phyloP scores from a whole-genome alignment of 306 rosid genomes.

The Cyamopsis tetragonoloba region DNA sequence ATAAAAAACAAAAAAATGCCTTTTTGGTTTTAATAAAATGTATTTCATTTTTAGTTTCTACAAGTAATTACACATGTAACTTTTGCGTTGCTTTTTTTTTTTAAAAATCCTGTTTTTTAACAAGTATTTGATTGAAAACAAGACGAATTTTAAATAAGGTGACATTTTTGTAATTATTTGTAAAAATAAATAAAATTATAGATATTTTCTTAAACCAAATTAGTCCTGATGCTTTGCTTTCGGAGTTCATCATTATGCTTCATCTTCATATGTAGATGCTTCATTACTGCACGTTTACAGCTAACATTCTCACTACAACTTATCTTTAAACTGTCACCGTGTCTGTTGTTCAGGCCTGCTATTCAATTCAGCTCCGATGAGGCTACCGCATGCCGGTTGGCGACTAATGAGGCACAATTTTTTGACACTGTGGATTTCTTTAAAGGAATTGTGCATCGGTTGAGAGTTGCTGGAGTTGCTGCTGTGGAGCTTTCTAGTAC shows the following conservation, averaged over 20 bases:
- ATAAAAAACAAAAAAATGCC: no score
- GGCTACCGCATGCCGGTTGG: conserved; percentile 71
- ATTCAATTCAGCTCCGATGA: conserved; percentile 79
- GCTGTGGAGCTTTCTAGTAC: conserved; percentile 72
- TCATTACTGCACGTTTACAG: neutral
- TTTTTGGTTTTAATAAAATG: no score
- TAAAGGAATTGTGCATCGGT: conserved; percentile 57
- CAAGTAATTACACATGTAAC: no score
- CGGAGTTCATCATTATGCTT: neutral
- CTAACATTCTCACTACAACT: neutral
- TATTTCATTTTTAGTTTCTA: no score
- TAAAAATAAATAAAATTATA: no score
- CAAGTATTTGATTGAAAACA: no score
- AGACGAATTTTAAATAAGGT: no score
- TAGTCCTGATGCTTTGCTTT: no score
- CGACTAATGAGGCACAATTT: conserved; percentile 84
- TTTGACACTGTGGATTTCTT: conserved; percentile 66
- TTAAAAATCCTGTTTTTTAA: no score
- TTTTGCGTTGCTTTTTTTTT: no score
- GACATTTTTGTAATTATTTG: no score
- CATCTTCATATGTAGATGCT: neutral
- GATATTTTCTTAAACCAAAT: no score
- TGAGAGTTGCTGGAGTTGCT: conserved; percentile 74
- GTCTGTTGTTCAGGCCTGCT: conserved; percentile 59
- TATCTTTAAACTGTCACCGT: neutral